Base-by-base conservation (phyloP, 257 asterid genomes). In the Fraxinus americana region DNA sequence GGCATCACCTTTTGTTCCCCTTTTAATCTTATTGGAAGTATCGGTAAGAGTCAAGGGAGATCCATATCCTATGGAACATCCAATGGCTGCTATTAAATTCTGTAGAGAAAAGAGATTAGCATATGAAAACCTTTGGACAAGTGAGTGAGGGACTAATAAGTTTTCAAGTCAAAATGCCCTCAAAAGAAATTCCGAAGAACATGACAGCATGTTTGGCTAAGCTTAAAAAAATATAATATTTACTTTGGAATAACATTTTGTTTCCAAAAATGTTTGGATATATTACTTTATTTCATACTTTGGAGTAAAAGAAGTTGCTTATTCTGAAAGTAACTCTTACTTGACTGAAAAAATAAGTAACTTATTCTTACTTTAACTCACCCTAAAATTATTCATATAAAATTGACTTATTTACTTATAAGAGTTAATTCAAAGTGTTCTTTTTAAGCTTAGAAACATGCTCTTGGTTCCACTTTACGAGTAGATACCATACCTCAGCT, bases 1-100 rank as follows among this genome's bases (percentile, higher is more conserved):
- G 67, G 99, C 99, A 80, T 96, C 99, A 30, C 99, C 99, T 84
- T 91, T 88, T 39, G 99, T 96, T 76, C 98, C 99, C 80, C 80
- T 92, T 87, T 93, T 96, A 75, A 96, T 89, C 93, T 93, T 96
- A 81, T 86, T 96, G 75, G 99, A 96, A 70, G 98, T 89, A 83
- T 96, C 99, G 2, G 99, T 92, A 36, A 96, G 96, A 82, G 99
- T 96, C 83, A 93, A 81, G 75, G 99, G 97, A 84, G 99, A 84
- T 76, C 98, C 99, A 81, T 96, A 96, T 78, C 99, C 99, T 80
- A 96, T 96, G 67, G 94, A 93, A 84, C 95, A 84, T 82, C 99
- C 99, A 74, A 89, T 81, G 39, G 92, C 97, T 54, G 91, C 93
- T 67, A 93, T 82, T 69, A 93, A 54, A 83, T 80, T 96, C 99